phyloP scores from a whole-genome alignment of 2,329 filamentous ascomycete species.

The Talaromyces sp. region DNA sequence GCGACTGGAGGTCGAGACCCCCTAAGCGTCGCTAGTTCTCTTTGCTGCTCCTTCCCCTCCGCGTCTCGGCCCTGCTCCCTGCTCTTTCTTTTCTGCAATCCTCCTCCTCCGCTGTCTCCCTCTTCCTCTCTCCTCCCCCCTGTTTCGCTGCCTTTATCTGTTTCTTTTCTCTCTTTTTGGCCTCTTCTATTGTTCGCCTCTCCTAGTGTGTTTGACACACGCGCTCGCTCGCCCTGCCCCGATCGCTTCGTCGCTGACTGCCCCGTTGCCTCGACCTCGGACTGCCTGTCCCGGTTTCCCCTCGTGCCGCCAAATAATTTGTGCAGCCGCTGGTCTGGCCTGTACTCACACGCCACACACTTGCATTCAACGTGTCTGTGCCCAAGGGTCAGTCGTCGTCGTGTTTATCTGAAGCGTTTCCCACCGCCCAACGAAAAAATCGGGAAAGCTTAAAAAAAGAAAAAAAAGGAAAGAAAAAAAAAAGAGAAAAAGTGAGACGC shows the following conservation, averaged over 20 bases:
- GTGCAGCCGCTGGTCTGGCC: constrained; percentile 45
- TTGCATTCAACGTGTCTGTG: neutral
- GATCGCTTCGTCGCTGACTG: constrained; percentile 15
- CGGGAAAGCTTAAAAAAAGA: neutral
- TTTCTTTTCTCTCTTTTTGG: constrained; percentile 19
- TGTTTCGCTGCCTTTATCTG: constrained; percentile 12
- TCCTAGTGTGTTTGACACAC: constrained; percentile 44
- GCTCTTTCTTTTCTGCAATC: constrained; percentile 6
- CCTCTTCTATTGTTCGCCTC: constrained; percentile 21
- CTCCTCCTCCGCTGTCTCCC: constrained; percentile 17
- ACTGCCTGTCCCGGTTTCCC: constrained; percentile 17
- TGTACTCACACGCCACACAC: constrained; percentile 22
- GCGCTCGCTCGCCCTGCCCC: constrained; percentile 34
- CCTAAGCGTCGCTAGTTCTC: neutral
- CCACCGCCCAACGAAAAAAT: constrained; percentile 8
- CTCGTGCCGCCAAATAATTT: constrained; percentile 25
- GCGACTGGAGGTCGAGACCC: neutral
- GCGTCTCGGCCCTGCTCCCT: constrained; percentile 10
- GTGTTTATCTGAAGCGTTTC: constrained; percentile 13
- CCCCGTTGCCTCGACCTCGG: constrained; percentile 11
- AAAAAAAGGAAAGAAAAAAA: neutral
- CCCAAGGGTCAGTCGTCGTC: neutral
- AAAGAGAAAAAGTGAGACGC: neutral
- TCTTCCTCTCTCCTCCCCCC: constrained; percentile 17
- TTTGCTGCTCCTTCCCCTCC: constrained; percentile 14